Evolutionary conservation across 1,284 basidiomycete genomes (phyloP).

Genomic region (Wolfiporia cocos): DNA sequence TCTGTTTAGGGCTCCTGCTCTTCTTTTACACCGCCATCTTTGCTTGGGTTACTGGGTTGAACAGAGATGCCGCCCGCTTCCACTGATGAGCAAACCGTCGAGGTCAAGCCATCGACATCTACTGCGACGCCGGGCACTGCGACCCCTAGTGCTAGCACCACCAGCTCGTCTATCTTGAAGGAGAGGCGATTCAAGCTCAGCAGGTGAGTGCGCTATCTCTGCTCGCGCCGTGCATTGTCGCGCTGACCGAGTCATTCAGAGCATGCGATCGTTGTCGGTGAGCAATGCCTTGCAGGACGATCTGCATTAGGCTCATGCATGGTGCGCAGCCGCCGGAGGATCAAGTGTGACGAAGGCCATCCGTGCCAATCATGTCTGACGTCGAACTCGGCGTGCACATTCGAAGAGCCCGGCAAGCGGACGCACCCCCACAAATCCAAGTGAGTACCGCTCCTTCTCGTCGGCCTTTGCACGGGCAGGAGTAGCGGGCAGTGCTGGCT

Average conservation of each 20-base stretch:
- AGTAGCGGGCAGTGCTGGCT: no score
- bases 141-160: neutral
- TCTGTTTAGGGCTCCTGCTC: conserved; percentile 1
- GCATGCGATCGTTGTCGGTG: conserved; percentile 84
- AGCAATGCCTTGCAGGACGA: conserved; percentile 24
- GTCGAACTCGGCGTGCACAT: conserved; percentile 73
- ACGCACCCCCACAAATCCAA: conserved; percentile 82
- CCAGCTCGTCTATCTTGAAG: conserved; percentile 42
- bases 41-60: neutral
- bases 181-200: conserved; percentile 79
- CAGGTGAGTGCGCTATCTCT: conserved; percentile 46
- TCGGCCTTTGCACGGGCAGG: neutral
- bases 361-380: conserved; percentile 79
- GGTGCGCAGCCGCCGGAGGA: conserved; percentile 59
- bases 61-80: conserved; percentile 8
- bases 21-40: conserved; percentile 2
- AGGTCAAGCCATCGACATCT: conserved; percentile 14
- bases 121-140: neutral
- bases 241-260: conserved; percentile 28
- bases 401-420: conserved; percentile 78
- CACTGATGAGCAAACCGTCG: conserved; percentile 11
- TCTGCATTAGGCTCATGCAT: neutral
- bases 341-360: conserved; percentile 81
- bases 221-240: conserved; percentile 4
- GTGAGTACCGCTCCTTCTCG: conserved; percentile 32